Base-by-base conservation (phyloP, 2,329 filamentous ascomycete genomes). In the Pseudocercospora fuligena region DNA sequence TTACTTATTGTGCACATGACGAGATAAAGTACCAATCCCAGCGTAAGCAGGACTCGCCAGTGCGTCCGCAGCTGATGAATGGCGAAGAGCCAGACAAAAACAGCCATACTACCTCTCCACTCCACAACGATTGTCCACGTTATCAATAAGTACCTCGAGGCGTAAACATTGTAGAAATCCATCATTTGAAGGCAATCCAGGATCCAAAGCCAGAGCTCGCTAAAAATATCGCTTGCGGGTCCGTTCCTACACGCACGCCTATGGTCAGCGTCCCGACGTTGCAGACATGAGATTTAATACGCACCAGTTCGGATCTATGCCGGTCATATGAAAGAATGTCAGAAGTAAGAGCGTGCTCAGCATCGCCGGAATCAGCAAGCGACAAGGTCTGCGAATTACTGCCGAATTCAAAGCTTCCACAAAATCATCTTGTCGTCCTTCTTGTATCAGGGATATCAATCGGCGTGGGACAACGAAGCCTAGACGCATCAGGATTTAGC, bases 61-160 rank as follows among this genome's bases (percentile, higher is more conserved):
- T 67, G 63, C 5, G 53, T 62, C 14, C 49, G 60, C 19, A 69
- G 36, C 33, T 60, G 49, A 47, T 70, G 68, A 2, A 90, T 80
- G 0, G 88, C 85, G 21, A 87, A 75, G 3, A 87, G 77, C 0
- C 84, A 77, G 0, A 84, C 86, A 73, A 89, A 91, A 54, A 89
- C 77, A 68, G 88, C 79, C 65, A 91, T 82, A 1, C 88, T 90
- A 6, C 89, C 89, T 70, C 83, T 80, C 77, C 88, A 84, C 74
- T 90, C 88, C n/a, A 87, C 79, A 0, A 88, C 86, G 61, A 90
- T 90, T 0, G 84, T 88, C 87, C 87, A 89, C 7, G 70, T 69
- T 16, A 70, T 67, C 3, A 59, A 31, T 46, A 72, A 70, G 51
- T 73, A 72, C n/a, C 64, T 61, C 2, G 66, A 66, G 9, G 64